A percentile compares a stretch with the other conserved stretches of the same genome.
Evolutionary conservation across 2,329 filamentous ascomycete species (phyloP).

Genomic region (Botrytis aclada): DNA sequence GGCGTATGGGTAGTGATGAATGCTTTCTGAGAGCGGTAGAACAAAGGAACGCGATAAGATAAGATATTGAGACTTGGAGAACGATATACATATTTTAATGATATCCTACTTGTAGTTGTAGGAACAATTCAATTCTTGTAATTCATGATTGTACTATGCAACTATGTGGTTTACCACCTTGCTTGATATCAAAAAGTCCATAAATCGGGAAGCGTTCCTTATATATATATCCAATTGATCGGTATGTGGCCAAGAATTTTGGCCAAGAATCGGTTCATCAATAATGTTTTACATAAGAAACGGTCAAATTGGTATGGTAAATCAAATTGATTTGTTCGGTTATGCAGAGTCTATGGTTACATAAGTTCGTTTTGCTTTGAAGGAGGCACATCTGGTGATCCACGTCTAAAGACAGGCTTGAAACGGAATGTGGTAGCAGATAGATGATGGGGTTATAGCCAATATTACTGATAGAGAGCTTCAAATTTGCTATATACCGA

Average conservation of each 20-base stretch:
- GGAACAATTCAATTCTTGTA: background rate
- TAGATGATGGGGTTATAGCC: background rate
- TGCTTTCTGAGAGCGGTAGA: background rate
- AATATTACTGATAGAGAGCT: no score
- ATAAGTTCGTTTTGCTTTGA: background rate
- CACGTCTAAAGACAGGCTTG: background rate
- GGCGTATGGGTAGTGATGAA: background rate
- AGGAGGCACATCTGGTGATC: background rate
- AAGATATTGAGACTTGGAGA: background rate
- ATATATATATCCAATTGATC: background rate
- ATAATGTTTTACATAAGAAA: no score
- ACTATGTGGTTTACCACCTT: no score
- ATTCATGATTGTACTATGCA: background rate
- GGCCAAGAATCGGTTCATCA: background rate
- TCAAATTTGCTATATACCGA: background rate
- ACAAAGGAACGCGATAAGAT: background rate
- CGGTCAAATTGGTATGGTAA: background rate
- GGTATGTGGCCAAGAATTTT: background rate
- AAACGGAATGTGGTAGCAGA: background rate
- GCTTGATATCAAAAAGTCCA: background rate
- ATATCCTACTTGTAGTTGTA: background rate
- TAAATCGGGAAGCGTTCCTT: background rate
- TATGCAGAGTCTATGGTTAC: background rate
- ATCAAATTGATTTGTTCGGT: background rate
- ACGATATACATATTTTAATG: background rate